Evolutionary conservation across 2,329 filamentous ascomycete genomes (phyloP).

Genomic region (Fusarium drepaniforme): DNA sequence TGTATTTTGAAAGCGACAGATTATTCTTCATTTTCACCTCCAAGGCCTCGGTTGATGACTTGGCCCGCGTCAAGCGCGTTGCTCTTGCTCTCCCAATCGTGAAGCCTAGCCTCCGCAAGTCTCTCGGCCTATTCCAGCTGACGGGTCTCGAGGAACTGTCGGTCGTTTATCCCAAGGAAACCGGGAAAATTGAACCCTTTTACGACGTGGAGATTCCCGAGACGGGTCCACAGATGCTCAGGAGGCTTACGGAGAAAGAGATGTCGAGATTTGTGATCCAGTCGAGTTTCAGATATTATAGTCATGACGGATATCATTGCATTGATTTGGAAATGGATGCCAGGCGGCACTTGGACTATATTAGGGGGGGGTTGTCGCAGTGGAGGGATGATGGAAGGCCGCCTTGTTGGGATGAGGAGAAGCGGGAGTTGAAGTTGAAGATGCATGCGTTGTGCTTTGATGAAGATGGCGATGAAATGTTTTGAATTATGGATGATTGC

Average conservation of each 20-base stretch:
- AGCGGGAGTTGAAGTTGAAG: background rate
- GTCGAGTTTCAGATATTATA: background rate
- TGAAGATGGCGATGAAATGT: background rate
- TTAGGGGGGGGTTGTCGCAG: background rate
- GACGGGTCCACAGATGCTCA: background rate
- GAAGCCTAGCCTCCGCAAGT: background rate
- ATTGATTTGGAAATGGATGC: background rate
- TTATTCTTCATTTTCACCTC: background rate
- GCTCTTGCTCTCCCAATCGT: background rate
- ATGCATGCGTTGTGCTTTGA: background rate
- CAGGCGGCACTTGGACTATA: background rate
- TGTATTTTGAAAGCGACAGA: background rate
- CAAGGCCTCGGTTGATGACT: background rate
- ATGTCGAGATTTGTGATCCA: background rate
- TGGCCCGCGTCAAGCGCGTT: background rate
- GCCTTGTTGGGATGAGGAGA: background rate
- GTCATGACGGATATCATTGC: background rate
- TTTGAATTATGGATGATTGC: background rate
- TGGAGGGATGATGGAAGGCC: too few relatives aligned
- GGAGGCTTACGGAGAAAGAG: background rate
- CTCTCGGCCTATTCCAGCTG: background rate
- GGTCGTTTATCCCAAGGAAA: background rate
- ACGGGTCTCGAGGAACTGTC: background rate
- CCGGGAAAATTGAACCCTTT: background rate
- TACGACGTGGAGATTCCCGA: background rate